These are phyloP conservation scores for Pseudocercospora ulei DNA, from an alignment of 2,329 filamentous ascomycete genomes.

Conservation along the genomic window DNA sequence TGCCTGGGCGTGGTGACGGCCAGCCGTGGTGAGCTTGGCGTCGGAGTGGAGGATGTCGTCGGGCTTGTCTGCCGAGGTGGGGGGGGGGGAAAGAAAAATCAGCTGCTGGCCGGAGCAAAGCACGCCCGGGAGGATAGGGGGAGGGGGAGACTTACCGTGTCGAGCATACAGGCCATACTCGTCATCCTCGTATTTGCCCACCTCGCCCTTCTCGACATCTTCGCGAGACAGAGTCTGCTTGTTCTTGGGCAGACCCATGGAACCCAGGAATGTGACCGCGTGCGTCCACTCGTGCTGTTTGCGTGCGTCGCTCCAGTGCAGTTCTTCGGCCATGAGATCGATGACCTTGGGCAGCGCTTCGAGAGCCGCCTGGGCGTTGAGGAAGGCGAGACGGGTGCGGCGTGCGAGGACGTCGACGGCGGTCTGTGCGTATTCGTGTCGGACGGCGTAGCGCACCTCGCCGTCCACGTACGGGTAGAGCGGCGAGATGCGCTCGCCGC, in stretches of 20 bases:
- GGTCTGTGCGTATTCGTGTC: slow-evolving; percentile 84
- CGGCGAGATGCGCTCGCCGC: slow-evolving; percentile 66
- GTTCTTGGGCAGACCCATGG: slow-evolving; percentile 53
- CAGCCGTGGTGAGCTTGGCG: slow-evolving; percentile 11
- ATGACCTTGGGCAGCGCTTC: slow-evolving; percentile 78
- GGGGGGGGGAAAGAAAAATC: neutral
- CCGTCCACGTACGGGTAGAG: slow-evolving; percentile 88
- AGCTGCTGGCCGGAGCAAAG: neutral
- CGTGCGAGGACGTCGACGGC: slow-evolving; percentile 80
- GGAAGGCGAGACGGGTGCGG: slow-evolving; percentile 73
- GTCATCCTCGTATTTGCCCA: slow-evolving; percentile 43
- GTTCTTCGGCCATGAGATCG: slow-evolving; percentile 77
- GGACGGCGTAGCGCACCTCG: slow-evolving; percentile 77
- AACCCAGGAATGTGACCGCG: slow-evolving; percentile 49
- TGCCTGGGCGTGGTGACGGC: no score
- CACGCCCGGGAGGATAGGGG: no score
- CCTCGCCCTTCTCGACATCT: slow-evolving; percentile 50
- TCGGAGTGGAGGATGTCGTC: slow-evolving; percentile 20
- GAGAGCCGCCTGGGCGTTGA: slow-evolving; percentile 83
- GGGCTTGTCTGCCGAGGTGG: slow-evolving; percentile 20
- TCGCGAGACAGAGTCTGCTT: slow-evolving; percentile 48
- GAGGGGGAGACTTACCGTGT: slow-evolving; percentile 37
- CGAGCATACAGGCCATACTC: slow-evolving; percentile 44
- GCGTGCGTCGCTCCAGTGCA: slow-evolving; percentile 63
- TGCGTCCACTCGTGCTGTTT: slow-evolving; percentile 76